These are phyloP conservation scores for Elsinoe necatrix DNA, from an alignment of 2,329 filamentous ascomycete species.

Conservation along the genomic window DNA sequence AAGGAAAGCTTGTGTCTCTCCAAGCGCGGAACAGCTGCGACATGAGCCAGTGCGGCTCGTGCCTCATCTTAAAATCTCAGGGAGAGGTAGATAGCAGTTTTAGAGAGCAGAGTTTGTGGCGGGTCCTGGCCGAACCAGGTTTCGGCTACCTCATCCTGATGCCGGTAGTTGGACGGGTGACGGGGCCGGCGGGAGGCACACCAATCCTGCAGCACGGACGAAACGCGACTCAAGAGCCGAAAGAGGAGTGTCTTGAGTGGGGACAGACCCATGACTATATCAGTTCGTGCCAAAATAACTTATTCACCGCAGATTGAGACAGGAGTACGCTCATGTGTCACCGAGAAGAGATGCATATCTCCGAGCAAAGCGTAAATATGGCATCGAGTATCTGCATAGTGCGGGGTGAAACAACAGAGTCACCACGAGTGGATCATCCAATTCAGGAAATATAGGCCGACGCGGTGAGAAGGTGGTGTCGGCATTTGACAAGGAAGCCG, in stretches of 20 bases:
- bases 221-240: background rate
- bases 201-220: background rate
- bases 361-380: background rate
- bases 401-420: background rate
- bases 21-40: slow-evolving; percentile 1
- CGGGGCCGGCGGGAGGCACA: background rate
- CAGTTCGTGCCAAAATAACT: background rate
- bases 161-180: background rate
- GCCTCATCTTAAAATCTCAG: background rate
- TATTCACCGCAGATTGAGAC: background rate
- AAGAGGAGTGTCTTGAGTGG: background rate
- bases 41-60: background rate
- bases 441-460: background rate
- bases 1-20: background rate
- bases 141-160: background rate
- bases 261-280: background rate
- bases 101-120: background rate
- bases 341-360: background rate
- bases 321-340: background rate
- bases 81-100: background rate
- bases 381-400: background rate
- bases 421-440: background rate
- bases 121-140: background rate
- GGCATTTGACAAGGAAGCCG: background rate
- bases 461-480: background rate